phyloP scores from a whole-genome alignment of 805 yeast genomes.

The Tetrapisispora fleetii region DNA sequence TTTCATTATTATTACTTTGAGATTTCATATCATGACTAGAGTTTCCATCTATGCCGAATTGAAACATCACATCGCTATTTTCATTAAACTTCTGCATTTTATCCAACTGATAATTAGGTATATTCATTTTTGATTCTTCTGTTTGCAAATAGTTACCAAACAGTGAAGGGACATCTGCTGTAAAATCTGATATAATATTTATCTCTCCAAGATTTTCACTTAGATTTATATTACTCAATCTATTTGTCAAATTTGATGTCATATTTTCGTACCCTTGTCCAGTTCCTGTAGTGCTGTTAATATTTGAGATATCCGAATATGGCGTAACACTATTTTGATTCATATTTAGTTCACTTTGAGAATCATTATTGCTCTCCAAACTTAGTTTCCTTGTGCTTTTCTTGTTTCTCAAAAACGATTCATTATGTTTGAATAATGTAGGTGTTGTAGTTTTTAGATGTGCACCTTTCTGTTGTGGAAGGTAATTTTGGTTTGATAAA shows the following conservation, averaged over 20 bases:
- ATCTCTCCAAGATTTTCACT: conserved; percentile 4
- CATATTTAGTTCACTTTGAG: background rate
- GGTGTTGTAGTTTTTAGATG: background rate
- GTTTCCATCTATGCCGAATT: background rate
- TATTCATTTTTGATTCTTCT: background rate
- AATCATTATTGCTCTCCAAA: background rate
- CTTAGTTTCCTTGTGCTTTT: background rate
- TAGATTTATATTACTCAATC: conserved; percentile 6
- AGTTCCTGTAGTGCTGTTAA: background rate
- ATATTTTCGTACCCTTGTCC: background rate
- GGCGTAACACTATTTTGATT: background rate
- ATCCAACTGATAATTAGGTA: background rate
- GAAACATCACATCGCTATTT: background rate
- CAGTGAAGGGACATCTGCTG: conserved; percentile 6
- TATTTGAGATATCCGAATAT: background rate
- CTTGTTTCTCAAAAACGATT: background rate
- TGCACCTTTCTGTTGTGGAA: background rate
- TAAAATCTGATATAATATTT: conserved; percentile 4
- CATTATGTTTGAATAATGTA: background rate
- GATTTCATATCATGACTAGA: too few species aligned
- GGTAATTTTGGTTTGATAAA: background rate
- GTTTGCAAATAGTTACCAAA: background rate
- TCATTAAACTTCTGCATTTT: too few species aligned
- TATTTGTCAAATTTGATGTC: conserved; percentile 2
- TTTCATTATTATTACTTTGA: too few species aligned